Conservation (phyloP, 2,329 filamentous ascomycete genomes). For the Calcarisporium arbuscula region DNA sequence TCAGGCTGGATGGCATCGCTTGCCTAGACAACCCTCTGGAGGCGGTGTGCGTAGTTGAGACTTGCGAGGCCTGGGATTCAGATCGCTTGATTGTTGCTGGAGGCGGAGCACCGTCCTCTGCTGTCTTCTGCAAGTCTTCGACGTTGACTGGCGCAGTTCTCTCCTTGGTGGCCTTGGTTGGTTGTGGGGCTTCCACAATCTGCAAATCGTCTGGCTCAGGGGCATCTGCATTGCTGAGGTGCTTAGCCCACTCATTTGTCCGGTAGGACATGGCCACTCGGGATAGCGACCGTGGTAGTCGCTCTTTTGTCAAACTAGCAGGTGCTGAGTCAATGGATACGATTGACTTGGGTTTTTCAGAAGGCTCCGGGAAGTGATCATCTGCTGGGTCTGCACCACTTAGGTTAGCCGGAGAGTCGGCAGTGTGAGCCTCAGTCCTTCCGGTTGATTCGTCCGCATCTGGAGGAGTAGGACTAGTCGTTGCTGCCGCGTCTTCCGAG, state of each 20-base stretch:
- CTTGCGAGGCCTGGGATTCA: conserved; percentile 20
- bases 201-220: conserved; percentile 60
- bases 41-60: conserved; percentile 10
- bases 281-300: conserved; percentile 65
- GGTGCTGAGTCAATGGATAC: conserved; percentile 36
- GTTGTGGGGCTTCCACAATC: conserved; percentile 29
- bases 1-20: not conserved
- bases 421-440: too few species aligned
- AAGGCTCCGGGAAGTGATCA: conserved; percentile 12
- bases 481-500: not conserved
- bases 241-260: conserved; percentile 95
- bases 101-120: conserved; percentile 40
- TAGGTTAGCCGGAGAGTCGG: too few species aligned
- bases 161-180: conserved; percentile 32
- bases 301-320: conserved; percentile 49
- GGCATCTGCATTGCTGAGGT: conserved; percentile 69
- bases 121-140: conserved; percentile 58
- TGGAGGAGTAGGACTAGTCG: conserved; percentile 6
- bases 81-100: conserved; percentile 20
- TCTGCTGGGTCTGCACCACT: conserved; percentile 5
- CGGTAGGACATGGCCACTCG: conserved; percentile 75
- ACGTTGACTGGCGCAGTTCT: conserved; percentile 55
- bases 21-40: conserved; percentile 8
- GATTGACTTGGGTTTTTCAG: conserved; percentile 32
- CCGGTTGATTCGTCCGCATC: conserved; percentile 10